Evolutionary conservation across 2,329 filamentous ascomycete species (phyloP), one percentile per base, ranked within the genome.

Genomic region (Alternaria brassicicola): DNA sequence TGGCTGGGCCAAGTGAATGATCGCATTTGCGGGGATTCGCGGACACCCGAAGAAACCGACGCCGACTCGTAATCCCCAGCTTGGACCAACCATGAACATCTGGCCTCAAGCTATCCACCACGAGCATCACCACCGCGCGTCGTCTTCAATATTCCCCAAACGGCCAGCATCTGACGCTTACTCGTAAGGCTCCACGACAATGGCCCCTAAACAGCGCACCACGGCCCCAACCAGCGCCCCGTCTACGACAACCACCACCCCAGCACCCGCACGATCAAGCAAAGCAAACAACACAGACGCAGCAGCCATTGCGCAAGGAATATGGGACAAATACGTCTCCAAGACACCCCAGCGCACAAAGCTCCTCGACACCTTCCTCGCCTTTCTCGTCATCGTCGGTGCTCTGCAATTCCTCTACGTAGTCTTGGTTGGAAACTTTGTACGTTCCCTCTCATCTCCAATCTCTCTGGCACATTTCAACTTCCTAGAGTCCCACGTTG

Each of bases 361-460:
- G 85, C 86, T 99, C 61, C 85, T 98, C 62, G 95, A 99, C 78
- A 86, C 86, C 33, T 99, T 99, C 78, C 88, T 99, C 86, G 86
- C 80, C 3, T 99, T 97, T 78, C 82, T 99, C 58, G 87, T 95
- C 21, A 83, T 89, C 1, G 91, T 96, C 4, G 95, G 93, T 49
- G 92, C 82, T n/a, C 78, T 98, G 71, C 95, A 99, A 80, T 98
- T 99, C 78, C 77, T 91, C 59, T 99, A 99, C 80, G 97, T 94
- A 77, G 83, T 97, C 55, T 74, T 98, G 68, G 92, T 88, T 53
- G 95, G 95, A 66, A 98, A 97, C 80, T 99, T 94, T 74, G 95
- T 99, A 86, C 62, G 92, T 46, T n/a, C 30, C 23, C 13, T 36
- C 33, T 36, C n/a, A 10, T 17, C 8, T 9, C 33, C 15, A 3